Conservation (phyloP, 345 rosid genomes). For the Syzygium grande region DNA sequence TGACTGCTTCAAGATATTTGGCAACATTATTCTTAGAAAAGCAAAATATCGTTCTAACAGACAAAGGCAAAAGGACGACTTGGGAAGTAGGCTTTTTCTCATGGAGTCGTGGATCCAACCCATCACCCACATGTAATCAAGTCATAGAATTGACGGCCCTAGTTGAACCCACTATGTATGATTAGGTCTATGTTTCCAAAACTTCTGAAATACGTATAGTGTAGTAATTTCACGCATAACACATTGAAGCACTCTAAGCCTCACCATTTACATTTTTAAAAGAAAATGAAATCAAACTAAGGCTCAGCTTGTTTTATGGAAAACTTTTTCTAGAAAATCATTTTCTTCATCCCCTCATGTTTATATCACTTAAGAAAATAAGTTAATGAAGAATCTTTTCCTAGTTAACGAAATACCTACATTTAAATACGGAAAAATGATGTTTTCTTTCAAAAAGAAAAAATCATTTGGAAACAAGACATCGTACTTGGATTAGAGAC, state of each 20-base stretch:
- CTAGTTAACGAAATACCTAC: background rate
- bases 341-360: background rate
- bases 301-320: accelerated
- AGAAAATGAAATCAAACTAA: background rate
- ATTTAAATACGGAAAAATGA: accelerated
- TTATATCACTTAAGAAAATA: background rate
- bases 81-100: background rate
- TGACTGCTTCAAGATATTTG: background rate
- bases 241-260: background rate
- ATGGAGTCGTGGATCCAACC: no score
- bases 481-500: background rate
- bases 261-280: background rate
- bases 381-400: accelerated
- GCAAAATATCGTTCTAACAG: background rate
- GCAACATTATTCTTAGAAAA: background rate
- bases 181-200: background rate
- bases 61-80: background rate
- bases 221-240: background rate
- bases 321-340: background rate
- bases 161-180: background rate
- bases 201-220: background rate
- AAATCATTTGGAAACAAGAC: background rate
- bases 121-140: background rate
- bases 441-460: background rate
- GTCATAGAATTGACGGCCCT: background rate